Conservation (phyloP, 2,329 filamentous ascomycete genomes). For the Arthrobotrys sinensis region DNA sequence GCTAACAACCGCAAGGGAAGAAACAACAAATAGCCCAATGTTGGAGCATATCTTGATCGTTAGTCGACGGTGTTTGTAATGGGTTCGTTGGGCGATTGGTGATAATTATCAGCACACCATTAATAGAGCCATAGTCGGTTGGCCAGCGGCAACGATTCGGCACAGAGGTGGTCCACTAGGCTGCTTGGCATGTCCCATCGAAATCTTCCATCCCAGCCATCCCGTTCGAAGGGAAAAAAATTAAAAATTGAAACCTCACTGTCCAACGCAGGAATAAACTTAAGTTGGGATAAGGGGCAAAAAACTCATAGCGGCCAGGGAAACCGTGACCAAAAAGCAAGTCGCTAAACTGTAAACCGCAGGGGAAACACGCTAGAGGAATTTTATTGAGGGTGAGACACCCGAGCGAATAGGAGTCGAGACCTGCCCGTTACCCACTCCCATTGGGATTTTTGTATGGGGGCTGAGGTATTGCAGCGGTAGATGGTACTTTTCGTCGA, state of each 20-base stretch:
- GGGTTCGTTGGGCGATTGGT: constrained; percentile 39
- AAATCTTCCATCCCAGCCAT: constrained; percentile 43
- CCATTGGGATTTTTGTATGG: constrained; percentile 53
- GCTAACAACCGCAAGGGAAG: constrained; percentile 20
- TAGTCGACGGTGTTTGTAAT: constrained; percentile 34
- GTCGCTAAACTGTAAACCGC: constrained; percentile 51
- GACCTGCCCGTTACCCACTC: constrained; percentile 53
- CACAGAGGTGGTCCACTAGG: constrained; percentile 13
- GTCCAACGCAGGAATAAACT: constrained; percentile 26
- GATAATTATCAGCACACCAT: constrained; percentile 42
- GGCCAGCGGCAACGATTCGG: constrained; percentile 42
- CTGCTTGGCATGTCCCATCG: constrained; percentile 26
- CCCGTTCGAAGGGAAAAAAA: constrained; percentile 30
- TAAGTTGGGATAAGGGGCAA: constrained; percentile 52
- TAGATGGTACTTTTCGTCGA: constrained; percentile 42
- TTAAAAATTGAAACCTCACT: constrained; percentile 16
- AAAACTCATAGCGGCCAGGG: constrained; percentile 33
- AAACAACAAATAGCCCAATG: constrained; percentile 53
- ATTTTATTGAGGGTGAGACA: constrained; percentile 48
- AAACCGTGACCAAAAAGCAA: constrained; percentile 55
- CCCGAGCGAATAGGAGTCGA: constrained; percentile 54
- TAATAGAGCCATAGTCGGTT: constrained; percentile 31
- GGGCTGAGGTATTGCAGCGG: constrained; percentile 42
- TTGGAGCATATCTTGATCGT: constrained; percentile 34
- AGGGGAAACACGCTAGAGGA: constrained; percentile 53